Base-by-base conservation (phyloP, 192 early-diverging fungal species). In the Dimargaris verticillata region DNA sequence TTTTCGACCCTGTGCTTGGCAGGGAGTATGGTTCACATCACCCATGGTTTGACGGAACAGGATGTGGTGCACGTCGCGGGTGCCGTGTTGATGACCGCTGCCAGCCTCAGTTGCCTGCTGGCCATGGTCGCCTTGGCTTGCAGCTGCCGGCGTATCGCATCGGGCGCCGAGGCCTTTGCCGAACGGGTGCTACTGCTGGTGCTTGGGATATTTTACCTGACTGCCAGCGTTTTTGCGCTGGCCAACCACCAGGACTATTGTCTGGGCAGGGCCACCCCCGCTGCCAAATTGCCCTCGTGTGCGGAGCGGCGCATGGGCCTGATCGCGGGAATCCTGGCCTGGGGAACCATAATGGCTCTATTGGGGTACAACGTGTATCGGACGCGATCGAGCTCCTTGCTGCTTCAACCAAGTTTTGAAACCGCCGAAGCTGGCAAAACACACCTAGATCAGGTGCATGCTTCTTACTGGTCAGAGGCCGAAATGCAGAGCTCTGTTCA, bases 61-160 rank as follows among this genome's bases (percentile, higher is more conserved):
- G 51, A 52, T 25, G 51, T 52, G 51, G 20, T 52, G 22, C 12
- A 25, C 51, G 51, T 52, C 20, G 51, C 51, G 20, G 25, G 51
- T 2, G 51, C 51, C 51, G 51, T 52, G 11, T 13, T 52, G 51
- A 13, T 52, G 11, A 5, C 25, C 12, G 51, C 20, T 25, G 51
- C 51, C 51, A 52, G 51, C 51, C 12, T 52, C 51, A 52, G 51
- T 20, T 2, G 20, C 22, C 11, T 25, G 20, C 11, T 52, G 11
- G 51, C 51, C 51, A 52, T 52, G 51, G 22, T 52, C 2, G 51
- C 12, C 51, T 25, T 52, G 22, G 3, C 25, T 2, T 5, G 0
- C 22, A 25, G 5, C 17, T 13, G 25, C 22, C 17, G 25, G 51
- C 51, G 51, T 24, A 52, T 52, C 51, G 51, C 25, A 25, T 20